These are phyloP conservation scores for Nicotiana obtusifolia DNA, from an alignment of 257 asterid species.

Conservation along the genomic window DNA sequence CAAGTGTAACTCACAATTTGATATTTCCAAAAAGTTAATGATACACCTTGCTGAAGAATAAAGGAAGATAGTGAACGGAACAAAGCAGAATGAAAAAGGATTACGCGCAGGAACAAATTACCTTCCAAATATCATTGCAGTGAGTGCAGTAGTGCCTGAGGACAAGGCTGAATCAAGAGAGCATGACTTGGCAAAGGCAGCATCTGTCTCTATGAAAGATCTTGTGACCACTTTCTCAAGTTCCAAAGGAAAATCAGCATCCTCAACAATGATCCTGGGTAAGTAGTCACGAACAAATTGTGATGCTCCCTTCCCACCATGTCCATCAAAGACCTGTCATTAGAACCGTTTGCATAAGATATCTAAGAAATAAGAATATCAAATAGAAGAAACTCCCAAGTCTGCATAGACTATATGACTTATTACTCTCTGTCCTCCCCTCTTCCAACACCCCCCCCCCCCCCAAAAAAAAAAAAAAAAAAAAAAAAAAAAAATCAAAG, in stretches of 20 bases:
- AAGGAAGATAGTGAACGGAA: background rate
- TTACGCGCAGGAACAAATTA: slow-evolving; percentile 12
- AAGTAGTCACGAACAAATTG: slow-evolving; percentile 83
- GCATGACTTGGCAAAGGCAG: slow-evolving; percentile 71
- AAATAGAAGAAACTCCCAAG: background rate
- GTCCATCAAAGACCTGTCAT: slow-evolving; percentile 90
- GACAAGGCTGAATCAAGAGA: slow-evolving; percentile 57
- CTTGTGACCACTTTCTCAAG: slow-evolving; percentile 78
- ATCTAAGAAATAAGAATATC: background rate
- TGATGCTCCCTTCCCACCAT: slow-evolving; percentile 87
- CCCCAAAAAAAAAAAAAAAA: too few relatives aligned
- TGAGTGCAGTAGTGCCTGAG: slow-evolving; percentile 90
- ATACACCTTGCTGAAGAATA: background rate
- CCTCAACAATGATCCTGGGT: slow-evolving; percentile 76
- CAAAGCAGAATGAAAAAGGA: background rate
- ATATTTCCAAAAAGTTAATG: background rate
- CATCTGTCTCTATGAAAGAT: slow-evolving; percentile 71
- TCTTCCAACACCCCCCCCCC: background rate
- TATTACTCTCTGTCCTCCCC: background rate
- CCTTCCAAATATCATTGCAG: slow-evolving; percentile 93
- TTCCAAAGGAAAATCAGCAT: slow-evolving; percentile 73
- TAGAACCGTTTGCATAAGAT: slow-evolving; percentile 18
- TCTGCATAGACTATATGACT: background rate
- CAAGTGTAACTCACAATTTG: background rate
- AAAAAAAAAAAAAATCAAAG: too few relatives aligned